Conservation (phyloP, 2,329 filamentous ascomycete genomes). For the Ophiocordyceps sinensis region DNA sequence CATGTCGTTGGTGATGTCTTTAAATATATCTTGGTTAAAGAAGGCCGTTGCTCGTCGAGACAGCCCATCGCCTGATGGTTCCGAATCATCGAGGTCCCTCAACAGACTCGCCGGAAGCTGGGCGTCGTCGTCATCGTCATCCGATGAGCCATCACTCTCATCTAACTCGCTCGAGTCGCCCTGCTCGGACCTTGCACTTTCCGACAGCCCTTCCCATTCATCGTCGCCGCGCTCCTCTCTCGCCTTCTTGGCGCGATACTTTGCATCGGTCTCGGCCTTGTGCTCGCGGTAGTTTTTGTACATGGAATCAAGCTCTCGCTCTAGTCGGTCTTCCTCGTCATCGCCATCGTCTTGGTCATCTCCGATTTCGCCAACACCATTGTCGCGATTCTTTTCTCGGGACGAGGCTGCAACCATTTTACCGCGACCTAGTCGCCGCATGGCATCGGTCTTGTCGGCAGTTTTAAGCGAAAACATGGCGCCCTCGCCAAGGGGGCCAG, state of each 20-base stretch:
- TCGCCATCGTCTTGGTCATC: conserved; percentile 53
- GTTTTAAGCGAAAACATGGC: conserved; percentile 77
- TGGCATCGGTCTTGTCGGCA: conserved; percentile 60
- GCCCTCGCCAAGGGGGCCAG: conserved; percentile 62
- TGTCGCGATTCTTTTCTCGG: conserved; percentile 37
- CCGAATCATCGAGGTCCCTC: conserved; percentile 24
- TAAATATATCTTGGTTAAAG: conserved; percentile 91
- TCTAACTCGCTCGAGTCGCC: conserved; percentile 41
- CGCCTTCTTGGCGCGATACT: conserved; percentile 80
- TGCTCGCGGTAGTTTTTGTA: conserved; percentile 77
- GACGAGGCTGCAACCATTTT: conserved; percentile 60
- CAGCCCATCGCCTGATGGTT: conserved; percentile 35
- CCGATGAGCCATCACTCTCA: conserved; percentile 30
- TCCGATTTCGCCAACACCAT: conserved; percentile 37
- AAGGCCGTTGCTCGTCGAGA: conserved; percentile 78
- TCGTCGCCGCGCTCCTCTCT: conserved; percentile 69
- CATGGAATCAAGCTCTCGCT: conserved; percentile 72
- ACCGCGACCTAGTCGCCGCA: conserved; percentile 48
- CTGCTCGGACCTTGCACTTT: conserved; percentile 41
- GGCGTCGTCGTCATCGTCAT: conserved; percentile 15
- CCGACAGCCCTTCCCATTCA: conserved; percentile 84
- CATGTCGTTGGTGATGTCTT: conserved; percentile 56
- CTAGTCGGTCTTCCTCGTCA: conserved; percentile 67
- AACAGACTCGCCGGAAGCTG: conserved; percentile 14
- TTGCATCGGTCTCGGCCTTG: conserved; percentile 67